Evolutionary conservation across 208 protist species (phyloP), one percentile per base, ranked within the genome.

Genomic region (Herpetomonas muscarum): DNA sequence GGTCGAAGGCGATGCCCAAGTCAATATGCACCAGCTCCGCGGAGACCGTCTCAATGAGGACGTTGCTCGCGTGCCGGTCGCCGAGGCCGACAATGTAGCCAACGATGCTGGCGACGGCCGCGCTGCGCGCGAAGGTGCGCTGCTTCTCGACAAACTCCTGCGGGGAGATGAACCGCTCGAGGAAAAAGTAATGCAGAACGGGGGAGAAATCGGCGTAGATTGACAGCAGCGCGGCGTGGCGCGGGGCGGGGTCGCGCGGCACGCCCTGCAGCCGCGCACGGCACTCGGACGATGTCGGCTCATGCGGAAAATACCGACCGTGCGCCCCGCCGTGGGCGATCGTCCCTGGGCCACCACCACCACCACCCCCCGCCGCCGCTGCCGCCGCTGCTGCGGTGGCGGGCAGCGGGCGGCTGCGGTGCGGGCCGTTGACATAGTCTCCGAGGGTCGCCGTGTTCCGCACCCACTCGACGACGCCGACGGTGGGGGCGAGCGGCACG

Each of bases 71-170:
- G 70, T 99, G 97, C 17, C 98, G 80, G 67, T 99, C 98, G 5
- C 98, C 98, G 13, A 99, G 79, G 13, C 98, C 98, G 1, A 98
- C 70, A 6, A 97, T 39, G 80, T 98, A 98, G 32, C 98, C 96
- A 12, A 98, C 65, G 47, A 98, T 95, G 41, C 80, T 94, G 44
- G 63, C 82, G 0, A 78, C 69, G 0, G 97, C 98, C 0, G 96
- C 83, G 64, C 87, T 97, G 22, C 87, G 83, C 0, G 79, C 96
- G 81, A 98, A 99, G 3, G 57, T 55, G 0, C 93, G 74, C 31
- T 90, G 82, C 3, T 77, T 71, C 19, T 64, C 50, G 25, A 97
- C 78, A 82, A 92, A 98, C 34, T 84, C 77, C 54, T 69, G 45
- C 7, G 76, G 64, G 0, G 89, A 70, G 12, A 76, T 19, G 52